These are phyloP conservation scores for Westerdykella aurantiaca DNA, from an alignment of 2,329 filamentous ascomycete species.

Conservation along the genomic window DNA sequence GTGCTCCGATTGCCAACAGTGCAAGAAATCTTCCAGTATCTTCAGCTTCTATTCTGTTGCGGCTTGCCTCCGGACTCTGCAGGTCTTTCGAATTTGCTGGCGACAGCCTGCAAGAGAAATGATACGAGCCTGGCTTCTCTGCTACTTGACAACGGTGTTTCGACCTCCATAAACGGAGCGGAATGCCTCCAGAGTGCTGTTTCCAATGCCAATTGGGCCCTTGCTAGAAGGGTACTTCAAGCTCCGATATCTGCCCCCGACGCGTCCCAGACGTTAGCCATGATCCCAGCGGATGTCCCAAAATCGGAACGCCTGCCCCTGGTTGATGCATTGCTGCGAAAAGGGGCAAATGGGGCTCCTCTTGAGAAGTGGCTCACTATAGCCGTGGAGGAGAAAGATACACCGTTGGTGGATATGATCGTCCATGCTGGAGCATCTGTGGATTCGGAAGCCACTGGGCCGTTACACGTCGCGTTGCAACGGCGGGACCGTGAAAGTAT, in stretches of 20 bases:
- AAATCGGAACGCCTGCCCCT: slow-evolving; percentile 22
- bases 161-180: slow-evolving; percentile 23
- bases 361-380: slow-evolving; percentile 23
- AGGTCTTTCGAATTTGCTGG: slow-evolving; percentile 23
- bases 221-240: slow-evolving; percentile 23
- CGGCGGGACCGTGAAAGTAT: slow-evolving; percentile 21
- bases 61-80: slow-evolving; percentile 24
- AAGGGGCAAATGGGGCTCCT: slow-evolving; percentile 24
- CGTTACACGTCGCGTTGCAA: slow-evolving; percentile 19
- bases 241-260: slow-evolving; percentile 21
- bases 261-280: slow-evolving; percentile 22
- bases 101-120: slow-evolving; percentile 24
- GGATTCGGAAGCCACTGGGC: slow-evolving; percentile 12
- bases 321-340: slow-evolving; percentile 19
- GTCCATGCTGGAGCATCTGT: slow-evolving; percentile 23
- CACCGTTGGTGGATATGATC: slow-evolving; percentile 22
- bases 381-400: slow-evolving; percentile 27
- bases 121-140: slow-evolving; percentile 25
- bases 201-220: slow-evolving; percentile 23
- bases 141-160: slow-evolving; percentile 28
- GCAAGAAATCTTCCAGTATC: slow-evolving; percentile 23
- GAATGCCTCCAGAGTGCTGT: slow-evolving; percentile 27
- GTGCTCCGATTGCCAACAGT: slow-evolving; percentile 24
- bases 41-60: slow-evolving; percentile 32
- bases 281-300: slow-evolving; percentile 16